phyloP scores from a whole-genome alignment of 345 rosid genomes.

The Pistacia vera region DNA sequence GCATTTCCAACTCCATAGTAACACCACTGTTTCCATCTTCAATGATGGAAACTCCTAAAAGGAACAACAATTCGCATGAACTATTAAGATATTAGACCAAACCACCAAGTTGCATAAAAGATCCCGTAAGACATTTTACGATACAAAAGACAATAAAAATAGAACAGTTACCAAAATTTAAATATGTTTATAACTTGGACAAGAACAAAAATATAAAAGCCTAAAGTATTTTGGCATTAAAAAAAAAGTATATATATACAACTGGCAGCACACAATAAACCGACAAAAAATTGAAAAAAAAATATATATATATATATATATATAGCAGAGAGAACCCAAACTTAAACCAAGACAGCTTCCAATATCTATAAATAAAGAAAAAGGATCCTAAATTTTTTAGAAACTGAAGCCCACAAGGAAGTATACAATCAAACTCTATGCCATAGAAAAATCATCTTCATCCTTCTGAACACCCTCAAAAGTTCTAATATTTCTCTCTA shows the following conservation, averaged over 20 bases:
- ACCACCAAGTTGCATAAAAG: neutral
- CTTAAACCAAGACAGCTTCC: too few relatives aligned
- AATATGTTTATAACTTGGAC: neutral
- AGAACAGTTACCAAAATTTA: neutral
- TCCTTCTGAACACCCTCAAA: too few relatives aligned
- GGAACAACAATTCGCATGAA: constrained; percentile 3
- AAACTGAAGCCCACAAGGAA: too few relatives aligned
- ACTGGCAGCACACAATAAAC: neutral
- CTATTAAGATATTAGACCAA: neutral
- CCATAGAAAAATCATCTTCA: too few relatives aligned
- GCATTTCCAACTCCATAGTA: constrained; percentile 96
- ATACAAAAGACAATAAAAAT: neutral
- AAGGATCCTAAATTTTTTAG: too few relatives aligned
- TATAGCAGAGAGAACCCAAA: too few relatives aligned
- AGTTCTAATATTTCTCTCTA: too few relatives aligned
- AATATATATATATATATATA: too few relatives aligned
- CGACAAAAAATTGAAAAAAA: neutral
- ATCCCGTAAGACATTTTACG: neutral
- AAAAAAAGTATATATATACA: too few relatives aligned
- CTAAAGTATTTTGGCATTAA: too few relatives aligned
- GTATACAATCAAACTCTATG: too few relatives aligned
- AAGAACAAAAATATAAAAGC: neutral
- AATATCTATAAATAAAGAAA: neutral
- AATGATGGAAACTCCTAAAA: constrained; percentile 71
- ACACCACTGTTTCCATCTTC: constrained; percentile 60